Conservation (phyloP, 2,329 filamentous ascomycete species). For the Colletotrichum sansevieriae region DNA sequence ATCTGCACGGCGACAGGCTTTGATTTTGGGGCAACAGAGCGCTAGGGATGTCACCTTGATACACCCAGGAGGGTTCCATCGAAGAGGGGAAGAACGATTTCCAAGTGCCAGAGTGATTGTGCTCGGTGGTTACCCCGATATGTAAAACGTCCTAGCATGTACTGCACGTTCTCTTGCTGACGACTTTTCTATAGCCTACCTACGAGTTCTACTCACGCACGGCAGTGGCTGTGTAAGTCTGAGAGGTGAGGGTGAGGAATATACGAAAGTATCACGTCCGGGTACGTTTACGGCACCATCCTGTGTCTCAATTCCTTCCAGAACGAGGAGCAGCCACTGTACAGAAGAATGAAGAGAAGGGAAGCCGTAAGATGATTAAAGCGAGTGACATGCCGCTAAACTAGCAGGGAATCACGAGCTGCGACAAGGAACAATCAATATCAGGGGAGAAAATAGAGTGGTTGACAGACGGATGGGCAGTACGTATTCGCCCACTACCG, state of each 20-base stretch:
- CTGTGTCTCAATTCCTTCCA: neutral
- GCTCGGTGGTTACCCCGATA: slow-evolving; percentile 27
- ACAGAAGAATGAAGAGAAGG: neutral
- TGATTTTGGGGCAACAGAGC: neutral
- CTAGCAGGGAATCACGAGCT: neutral
- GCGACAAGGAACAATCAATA: neutral
- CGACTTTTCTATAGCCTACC: slow-evolving; percentile 10
- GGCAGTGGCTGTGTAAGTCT: slow-evolving; percentile 29
- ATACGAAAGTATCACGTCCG: neutral
- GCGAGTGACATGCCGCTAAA: neutral
- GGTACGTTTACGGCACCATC: neutral
- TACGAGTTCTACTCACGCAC: slow-evolving; percentile 13
- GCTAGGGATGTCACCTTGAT: slow-evolving; percentile 1
- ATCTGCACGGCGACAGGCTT: slow-evolving; percentile 32
- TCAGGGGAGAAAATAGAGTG: neutral
- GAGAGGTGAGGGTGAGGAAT: slow-evolving; percentile 20
- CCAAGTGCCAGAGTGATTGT: slow-evolving; percentile 7
- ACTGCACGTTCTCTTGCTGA: slow-evolving; percentile 39
- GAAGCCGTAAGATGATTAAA: neutral
- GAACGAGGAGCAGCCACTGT: no score
- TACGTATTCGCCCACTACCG: neutral
- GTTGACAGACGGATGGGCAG: slow-evolving; percentile 4
- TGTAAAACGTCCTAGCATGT: slow-evolving; percentile 34
- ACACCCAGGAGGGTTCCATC: slow-evolving; percentile 7
- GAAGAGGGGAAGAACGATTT: neutral